These are phyloP conservation scores for Rossbeevera mucosa DNA, from an alignment of 768 basidiomycete species.

Conservation along the genomic window DNA sequence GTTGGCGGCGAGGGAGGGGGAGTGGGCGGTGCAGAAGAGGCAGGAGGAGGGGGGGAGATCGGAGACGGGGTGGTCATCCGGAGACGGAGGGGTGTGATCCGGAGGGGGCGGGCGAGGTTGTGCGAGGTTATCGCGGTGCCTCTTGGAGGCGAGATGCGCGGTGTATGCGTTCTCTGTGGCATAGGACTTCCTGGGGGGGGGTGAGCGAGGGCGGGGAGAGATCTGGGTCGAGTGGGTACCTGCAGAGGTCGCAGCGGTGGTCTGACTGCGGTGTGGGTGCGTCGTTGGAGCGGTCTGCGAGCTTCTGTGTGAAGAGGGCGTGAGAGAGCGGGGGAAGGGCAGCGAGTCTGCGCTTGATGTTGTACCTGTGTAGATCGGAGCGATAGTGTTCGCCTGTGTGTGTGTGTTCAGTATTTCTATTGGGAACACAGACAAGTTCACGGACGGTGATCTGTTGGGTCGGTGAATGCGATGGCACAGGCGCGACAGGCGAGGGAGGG, in stretches of 20 bases:
- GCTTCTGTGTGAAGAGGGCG: conserved; percentile 80
- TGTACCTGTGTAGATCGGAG: conserved; percentile 95
- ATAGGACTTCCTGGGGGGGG: conserved; percentile 69
- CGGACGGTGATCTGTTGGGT: conserved; percentile 80
- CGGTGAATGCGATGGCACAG: conserved; percentile 82
- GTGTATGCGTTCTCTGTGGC: conserved; percentile 84
- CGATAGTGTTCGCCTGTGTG: conserved; percentile 78
- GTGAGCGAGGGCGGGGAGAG: background rate
- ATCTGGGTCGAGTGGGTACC: too few species aligned
- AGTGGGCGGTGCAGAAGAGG: conserved; percentile 73
- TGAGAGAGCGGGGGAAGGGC: conserved; percentile 80
- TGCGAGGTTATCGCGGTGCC: conserved; percentile 72
- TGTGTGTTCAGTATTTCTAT: too few species aligned
- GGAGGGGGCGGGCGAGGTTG: conserved; percentile 12
- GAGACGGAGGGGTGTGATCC: background rate
- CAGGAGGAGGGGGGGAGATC: conserved; percentile 59
- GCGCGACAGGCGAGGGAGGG: conserved; percentile 70
- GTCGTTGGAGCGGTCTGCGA: conserved; percentile 71
- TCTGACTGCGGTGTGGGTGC: conserved; percentile 50
- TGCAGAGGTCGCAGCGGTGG: conserved; percentile 74
- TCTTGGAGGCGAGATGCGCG: conserved; percentile 84
- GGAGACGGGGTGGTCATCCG: background rate
- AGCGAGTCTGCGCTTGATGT: conserved; percentile 95
- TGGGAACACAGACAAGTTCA: too few species aligned
- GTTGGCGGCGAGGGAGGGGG: conserved; percentile 55